Conservation (phyloP, 257 asterid species). For the Solanum arcanum region DNA sequence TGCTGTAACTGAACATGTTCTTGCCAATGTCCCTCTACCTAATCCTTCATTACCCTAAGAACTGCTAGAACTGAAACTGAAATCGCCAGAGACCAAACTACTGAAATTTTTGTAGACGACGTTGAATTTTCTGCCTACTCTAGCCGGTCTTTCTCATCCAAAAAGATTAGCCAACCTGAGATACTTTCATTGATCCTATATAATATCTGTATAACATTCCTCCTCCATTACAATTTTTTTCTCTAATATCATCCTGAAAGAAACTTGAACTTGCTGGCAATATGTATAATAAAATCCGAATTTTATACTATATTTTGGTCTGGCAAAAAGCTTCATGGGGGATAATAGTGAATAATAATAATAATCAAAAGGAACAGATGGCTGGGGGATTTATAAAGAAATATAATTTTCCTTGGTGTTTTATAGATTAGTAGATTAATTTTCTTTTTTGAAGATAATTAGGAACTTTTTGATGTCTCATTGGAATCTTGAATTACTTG, state of each 20-base stretch:
- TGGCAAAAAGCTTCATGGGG: not conserved
- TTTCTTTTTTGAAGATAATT: not conserved
- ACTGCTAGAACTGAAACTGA: not conserved
- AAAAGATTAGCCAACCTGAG: not conserved
- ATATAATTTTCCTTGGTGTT: not conserved
- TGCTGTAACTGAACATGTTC: not conserved
- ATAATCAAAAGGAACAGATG: not conserved
- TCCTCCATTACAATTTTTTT: not conserved
- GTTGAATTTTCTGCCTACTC: constrained; percentile 33
- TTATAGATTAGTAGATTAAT: not conserved
- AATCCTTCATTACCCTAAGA: not conserved
- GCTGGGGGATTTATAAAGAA: not conserved
- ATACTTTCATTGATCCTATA: not conserved
- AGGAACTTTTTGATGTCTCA: not conserved
- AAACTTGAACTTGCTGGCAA: not conserved
- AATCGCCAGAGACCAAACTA: not conserved
- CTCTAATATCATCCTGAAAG: not conserved
- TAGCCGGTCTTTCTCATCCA: constrained; percentile 35
- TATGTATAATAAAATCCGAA: not conserved
- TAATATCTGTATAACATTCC: not conserved
- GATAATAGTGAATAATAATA: not conserved
- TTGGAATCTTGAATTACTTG: not conserved
- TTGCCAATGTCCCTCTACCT: not conserved
- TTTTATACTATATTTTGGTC: not conserved
- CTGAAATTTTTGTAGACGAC: constrained; percentile 44